Conservation (phyloP, 352 stramenopile genomes). For the Globisporangium sylvaticum region DNA sequence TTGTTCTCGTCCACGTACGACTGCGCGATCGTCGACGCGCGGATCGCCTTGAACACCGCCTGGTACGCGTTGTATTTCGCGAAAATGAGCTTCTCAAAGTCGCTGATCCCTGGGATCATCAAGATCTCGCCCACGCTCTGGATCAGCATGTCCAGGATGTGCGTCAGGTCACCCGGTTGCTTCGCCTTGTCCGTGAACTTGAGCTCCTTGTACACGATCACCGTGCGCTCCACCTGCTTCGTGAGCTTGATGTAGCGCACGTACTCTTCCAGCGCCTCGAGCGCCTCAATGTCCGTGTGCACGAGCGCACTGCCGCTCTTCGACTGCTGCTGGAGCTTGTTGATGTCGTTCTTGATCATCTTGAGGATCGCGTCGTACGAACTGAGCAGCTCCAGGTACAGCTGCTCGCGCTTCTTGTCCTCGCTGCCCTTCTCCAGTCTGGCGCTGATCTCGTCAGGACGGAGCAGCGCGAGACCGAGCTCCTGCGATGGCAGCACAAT, state of each 20-base stretch:
- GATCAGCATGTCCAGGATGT: slow-evolving; percentile 82
- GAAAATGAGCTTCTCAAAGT: slow-evolving; percentile 43
- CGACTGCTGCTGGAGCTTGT: slow-evolving; percentile 67
- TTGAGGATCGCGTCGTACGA: slow-evolving; percentile 69
- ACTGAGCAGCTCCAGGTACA: slow-evolving; percentile 71
- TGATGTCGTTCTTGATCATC: slow-evolving; percentile 57
- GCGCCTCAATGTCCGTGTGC: slow-evolving; percentile 65
- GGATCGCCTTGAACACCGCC: slow-evolving; percentile 60
- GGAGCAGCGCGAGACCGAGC: slow-evolving; percentile 60
- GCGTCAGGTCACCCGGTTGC: slow-evolving; percentile 59
- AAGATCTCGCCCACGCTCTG: slow-evolving; percentile 79
- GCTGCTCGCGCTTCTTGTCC: slow-evolving; percentile 67
- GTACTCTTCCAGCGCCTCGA: slow-evolving; percentile 70
- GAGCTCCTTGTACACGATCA: slow-evolving; percentile 66
- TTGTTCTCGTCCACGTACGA: slow-evolving; percentile 62
- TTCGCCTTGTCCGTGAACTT: slow-evolving; percentile 38
- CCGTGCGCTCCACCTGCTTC: slow-evolving; percentile 65
- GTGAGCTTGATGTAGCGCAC: slow-evolving; percentile 68
- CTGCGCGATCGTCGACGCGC: slow-evolving; percentile 56
- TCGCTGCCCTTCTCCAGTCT: slow-evolving; percentile 54
- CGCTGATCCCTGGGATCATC: slow-evolving; percentile 49
- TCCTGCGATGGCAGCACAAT: slow-evolving; percentile 70
- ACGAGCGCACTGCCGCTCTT: slow-evolving; percentile 73
- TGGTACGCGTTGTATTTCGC: slow-evolving; percentile 74
- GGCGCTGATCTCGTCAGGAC: slow-evolving; percentile 61